phyloP scores from a whole-genome alignment of 345 rosid species.

The Raphanus raphanistrum region DNA sequence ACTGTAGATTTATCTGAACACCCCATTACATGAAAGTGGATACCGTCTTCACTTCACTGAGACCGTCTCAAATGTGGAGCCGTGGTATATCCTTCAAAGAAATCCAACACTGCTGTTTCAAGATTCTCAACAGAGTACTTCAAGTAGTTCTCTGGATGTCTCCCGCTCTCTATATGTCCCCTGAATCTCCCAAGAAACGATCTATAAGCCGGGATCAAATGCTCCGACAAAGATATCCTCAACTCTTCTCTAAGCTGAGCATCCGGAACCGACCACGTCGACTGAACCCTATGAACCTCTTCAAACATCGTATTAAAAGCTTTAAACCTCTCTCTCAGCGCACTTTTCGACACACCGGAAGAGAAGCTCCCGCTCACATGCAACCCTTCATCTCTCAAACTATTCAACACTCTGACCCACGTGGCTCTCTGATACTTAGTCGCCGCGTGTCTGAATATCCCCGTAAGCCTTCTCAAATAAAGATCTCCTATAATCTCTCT shows the following conservation, averaged over 20 bases:
- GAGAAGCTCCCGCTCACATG: slow-evolving; percentile 89
- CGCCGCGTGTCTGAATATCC: slow-evolving; percentile 72
- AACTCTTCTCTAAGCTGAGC: slow-evolving; percentile 87
- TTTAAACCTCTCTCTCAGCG: slow-evolving; percentile 85
- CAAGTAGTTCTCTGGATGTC: slow-evolving; percentile 91
- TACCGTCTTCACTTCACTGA: slow-evolving; percentile 32
- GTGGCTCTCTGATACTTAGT: slow-evolving; percentile 95
- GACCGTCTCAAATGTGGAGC: slow-evolving; percentile 80
- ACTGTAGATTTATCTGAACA: too few species aligned
- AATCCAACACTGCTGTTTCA: slow-evolving; percentile 86
- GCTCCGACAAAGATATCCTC: slow-evolving; percentile 79
- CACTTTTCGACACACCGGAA: slow-evolving; percentile 81
- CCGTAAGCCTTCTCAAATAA: slow-evolving; percentile 65
- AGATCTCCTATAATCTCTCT: slow-evolving; percentile 81
- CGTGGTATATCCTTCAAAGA: slow-evolving; percentile 82
- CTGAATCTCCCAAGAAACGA: slow-evolving; percentile 91
- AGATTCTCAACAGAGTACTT: slow-evolving; percentile 91
- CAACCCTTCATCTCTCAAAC: slow-evolving; percentile 91
- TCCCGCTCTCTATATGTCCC: slow-evolving; percentile 88
- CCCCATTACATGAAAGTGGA: not conserved
- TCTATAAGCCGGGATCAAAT: slow-evolving; percentile 86
- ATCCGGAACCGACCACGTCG: slow-evolving; percentile 80
- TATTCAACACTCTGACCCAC: slow-evolving; percentile 76
- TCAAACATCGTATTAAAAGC: slow-evolving; percentile 88
- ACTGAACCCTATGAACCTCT: slow-evolving; percentile 84